phyloP scores from a whole-genome alignment of 257 asterid species.

The Solanum habrochaites region DNA sequence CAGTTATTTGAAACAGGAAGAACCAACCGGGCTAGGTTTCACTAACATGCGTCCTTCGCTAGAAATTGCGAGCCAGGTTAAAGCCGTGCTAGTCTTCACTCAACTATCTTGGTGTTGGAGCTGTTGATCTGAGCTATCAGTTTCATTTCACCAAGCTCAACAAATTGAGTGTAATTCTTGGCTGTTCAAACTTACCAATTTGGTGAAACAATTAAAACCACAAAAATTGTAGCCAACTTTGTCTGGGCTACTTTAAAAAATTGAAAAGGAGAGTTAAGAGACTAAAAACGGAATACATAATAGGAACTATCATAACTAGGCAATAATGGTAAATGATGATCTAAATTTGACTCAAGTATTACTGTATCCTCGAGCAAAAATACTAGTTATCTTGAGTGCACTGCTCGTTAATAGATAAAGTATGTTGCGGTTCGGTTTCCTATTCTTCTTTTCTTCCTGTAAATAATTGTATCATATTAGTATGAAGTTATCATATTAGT shows the following conservation, averaged over 20 bases:
- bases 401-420: neutral
- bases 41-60: neutral
- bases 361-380: neutral
- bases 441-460: neutral
- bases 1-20: neutral
- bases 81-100: neutral
- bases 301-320: neutral
- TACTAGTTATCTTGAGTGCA: neutral
- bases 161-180: neutral
- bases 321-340: neutral
- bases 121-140: neutral
- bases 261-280: neutral
- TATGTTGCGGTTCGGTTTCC: neutral
- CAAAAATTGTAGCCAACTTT: neutral
- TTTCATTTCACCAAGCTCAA: neutral
- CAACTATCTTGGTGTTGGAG: neutral
- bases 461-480: neutral
- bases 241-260: neutral
- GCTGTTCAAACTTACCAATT: neutral
- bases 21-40: neutral
- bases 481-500: neutral
- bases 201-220: neutral
- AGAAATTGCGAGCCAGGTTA: neutral
- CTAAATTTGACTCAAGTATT: neutral
- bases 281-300: neutral